These are phyloP conservation scores for Penicillium occitanis DNA, from an alignment of 2,329 filamentous ascomycete genomes.

Conservation along the genomic window DNA sequence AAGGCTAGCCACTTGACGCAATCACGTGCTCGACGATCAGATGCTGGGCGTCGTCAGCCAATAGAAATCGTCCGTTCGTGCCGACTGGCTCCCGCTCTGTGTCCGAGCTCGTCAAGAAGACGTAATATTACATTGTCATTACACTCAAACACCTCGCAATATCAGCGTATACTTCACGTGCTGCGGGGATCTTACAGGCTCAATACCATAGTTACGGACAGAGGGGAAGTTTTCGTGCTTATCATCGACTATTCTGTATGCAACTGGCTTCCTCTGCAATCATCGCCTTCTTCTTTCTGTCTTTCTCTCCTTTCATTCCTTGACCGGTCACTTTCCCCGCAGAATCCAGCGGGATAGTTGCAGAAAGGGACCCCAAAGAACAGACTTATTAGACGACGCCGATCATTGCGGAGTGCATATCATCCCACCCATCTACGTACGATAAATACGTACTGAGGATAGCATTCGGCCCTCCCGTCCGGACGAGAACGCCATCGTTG, in stretches of 20 bases:
- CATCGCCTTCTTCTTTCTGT: background rate
- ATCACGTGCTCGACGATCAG: slow-evolving; percentile 7
- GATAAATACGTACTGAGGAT: background rate
- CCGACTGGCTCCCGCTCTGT: background rate
- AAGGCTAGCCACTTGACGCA: background rate
- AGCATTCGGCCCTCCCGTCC: slow-evolving; percentile 10
- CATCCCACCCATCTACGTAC: background rate
- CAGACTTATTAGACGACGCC: background rate
- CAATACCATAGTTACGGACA: background rate
- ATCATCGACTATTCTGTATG: background rate
- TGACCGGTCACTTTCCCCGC: background rate
- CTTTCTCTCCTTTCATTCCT: background rate
- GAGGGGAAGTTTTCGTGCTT: slow-evolving; percentile 8
- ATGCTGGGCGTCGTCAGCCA: background rate
- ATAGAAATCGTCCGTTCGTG: background rate
- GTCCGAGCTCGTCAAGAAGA: background rate
- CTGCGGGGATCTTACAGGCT: slow-evolving; percentile 16
- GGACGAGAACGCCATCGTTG: slow-evolving; percentile 9
- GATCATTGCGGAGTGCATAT: slow-evolving; percentile 11
- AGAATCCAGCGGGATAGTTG: background rate
- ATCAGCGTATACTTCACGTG: slow-evolving; percentile 13
- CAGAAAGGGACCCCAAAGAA: background rate
- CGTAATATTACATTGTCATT: background rate
- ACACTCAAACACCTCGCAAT: background rate
- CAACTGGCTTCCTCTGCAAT: background rate